Percentiles rank a stretch among this genome's conserved stretches.
Conservation (phyloP, 106 monocot species). For the Dendrobium catenatum region DNA sequence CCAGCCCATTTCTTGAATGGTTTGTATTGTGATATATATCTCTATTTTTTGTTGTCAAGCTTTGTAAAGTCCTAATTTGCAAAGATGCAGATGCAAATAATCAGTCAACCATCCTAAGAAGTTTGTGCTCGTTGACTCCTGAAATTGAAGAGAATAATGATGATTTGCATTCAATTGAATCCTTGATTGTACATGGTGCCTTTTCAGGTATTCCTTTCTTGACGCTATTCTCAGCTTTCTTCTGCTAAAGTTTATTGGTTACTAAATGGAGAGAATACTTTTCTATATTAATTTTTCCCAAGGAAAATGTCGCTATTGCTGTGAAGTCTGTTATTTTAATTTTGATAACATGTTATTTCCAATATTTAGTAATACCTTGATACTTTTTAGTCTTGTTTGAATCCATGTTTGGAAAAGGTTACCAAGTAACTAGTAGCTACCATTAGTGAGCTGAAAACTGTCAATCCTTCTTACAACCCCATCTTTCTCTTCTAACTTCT, state of each 20-base stretch:
- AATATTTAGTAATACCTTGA: neutral
- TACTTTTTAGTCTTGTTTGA: no score
- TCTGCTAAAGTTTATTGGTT: neutral
- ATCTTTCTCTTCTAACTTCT: no score
- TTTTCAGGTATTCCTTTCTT: conserved; percentile 42
- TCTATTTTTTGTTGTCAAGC: neutral
- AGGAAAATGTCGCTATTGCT: neutral
- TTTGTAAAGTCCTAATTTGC: conserved; percentile 5
- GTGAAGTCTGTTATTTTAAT: neutral
- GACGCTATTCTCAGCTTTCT: neutral
- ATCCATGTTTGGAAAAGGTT: no score
- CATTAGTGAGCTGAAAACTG: no score
- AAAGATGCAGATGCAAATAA: conserved; percentile 24
- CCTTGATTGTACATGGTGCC: conserved; percentile 61
- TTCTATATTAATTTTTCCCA: neutral
- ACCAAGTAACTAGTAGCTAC: no score
- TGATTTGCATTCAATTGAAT: conserved; percentile 56
- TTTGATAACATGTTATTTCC: neutral
- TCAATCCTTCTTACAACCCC: no score
- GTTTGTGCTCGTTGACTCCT: conserved; percentile 55
- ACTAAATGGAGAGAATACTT: neutral
- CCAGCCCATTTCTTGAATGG: conserved; percentile 70
- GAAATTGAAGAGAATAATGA: conserved; percentile 58
- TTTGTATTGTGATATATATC: conserved; percentile 16
- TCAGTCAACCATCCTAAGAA: conserved; percentile 34